Conservation (phyloP, 1,284 basidiomycete species). For the Apiotrichum gracile region DNA sequence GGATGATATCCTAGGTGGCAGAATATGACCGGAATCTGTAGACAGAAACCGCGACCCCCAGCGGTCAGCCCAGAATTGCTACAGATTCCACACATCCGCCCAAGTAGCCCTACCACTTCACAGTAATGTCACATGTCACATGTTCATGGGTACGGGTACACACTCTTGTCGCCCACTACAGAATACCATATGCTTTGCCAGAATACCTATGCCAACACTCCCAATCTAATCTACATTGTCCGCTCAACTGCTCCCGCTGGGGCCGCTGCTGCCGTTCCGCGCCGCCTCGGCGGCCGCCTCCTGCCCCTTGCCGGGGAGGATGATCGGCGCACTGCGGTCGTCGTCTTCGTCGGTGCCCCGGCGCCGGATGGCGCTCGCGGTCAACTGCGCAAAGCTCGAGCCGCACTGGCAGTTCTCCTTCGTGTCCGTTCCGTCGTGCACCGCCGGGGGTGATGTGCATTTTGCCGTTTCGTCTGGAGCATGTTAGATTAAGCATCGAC, state of each 20-base stretch:
- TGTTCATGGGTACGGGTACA: too few species aligned
- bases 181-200: too few species aligned
- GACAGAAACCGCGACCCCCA: too few species aligned
- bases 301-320: background rate
- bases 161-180: too few species aligned
- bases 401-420: conserved; percentile 31
- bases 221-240: too few species aligned
- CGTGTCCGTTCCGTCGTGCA: conserved; percentile 18
- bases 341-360: conserved; percentile 3
- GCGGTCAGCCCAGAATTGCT: too few species aligned
- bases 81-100: too few species aligned
- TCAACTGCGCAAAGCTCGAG: conserved; percentile 30
- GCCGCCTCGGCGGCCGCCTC: background rate
- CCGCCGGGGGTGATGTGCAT: background rate
- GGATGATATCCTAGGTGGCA: too few species aligned
- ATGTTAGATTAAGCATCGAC: background rate
- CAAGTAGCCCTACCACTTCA: too few species aligned
- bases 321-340: background rate
- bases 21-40: too few species aligned
- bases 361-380: conserved; percentile 25
- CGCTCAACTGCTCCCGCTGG: background rate
- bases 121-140: too few species aligned
- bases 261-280: background rate
- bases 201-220: too few species aligned
- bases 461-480: conserved; percentile 17